A percentile compares a stretch with the other conserved stretches of the same genome.
Evolutionary conservation across 179 eudicot species (phyloP).

Genomic region (Monotropa hypopitys): DNA sequence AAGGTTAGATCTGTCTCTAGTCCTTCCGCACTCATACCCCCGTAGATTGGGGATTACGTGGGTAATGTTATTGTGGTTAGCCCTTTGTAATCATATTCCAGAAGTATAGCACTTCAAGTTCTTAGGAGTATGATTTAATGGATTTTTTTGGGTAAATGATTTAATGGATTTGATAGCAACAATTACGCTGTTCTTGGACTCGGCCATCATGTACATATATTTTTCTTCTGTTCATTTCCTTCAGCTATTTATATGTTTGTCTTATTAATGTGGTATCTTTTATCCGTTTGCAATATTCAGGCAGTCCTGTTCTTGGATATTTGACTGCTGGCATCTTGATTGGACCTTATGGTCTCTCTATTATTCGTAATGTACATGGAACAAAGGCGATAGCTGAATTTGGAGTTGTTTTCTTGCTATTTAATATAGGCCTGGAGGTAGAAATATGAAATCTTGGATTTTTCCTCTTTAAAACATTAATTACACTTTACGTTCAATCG

Average conservation of each 20-base stretch:
- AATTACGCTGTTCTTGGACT: background rate
- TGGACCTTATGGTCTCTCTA: conserved; percentile 97
- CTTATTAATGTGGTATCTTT: background rate
- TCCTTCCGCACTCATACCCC: too few species aligned
- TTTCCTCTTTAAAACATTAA: conserved; percentile 44
- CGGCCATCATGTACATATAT: background rate
- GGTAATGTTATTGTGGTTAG: too few species aligned
- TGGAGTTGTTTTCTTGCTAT: conserved; percentile 92
- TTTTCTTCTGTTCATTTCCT: background rate
- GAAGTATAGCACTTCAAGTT: background rate
- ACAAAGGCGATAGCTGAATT: conserved; percentile 98
- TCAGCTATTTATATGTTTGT: background rate
- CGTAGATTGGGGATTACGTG: too few species aligned
- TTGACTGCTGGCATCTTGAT: conserved; percentile 94
- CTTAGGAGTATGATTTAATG: background rate
- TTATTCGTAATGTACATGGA: conserved; percentile 89
- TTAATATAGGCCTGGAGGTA: conserved; percentile 98
- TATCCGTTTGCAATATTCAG: conserved; percentile 31
- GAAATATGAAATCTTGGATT: conserved; percentile 14
- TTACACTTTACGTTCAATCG: conserved; percentile 15
- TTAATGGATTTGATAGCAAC: background rate
- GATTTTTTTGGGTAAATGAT: too few species aligned
- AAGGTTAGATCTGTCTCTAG: too few species aligned
- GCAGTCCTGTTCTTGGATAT: conserved; percentile 98
- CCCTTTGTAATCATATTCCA: background rate